Evolutionary conservation across 495 filamentous ascomycete genomes (phyloP), one percentile per base, ranked within the genome.

Genomic region (Clavariopsis aquatica): DNA sequence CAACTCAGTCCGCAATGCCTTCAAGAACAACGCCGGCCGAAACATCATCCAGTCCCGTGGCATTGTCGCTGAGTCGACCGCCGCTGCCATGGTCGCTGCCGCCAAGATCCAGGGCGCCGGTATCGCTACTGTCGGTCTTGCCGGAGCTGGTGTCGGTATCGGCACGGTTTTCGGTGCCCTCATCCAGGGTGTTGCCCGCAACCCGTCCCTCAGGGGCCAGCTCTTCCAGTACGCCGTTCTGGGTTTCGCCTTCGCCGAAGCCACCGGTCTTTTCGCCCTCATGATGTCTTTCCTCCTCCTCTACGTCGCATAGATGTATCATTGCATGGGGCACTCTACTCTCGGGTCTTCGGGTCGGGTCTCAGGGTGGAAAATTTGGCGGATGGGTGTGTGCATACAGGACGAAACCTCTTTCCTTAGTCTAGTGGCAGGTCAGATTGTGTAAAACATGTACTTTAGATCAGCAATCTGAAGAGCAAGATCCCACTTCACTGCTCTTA

Each of bases 221-320:
- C 88, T 94, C 71, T 94, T 94, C 88, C 86, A 88, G 66, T 92
- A 94, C 82, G 90, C 90, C 84, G 92, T 94, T 88, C 81, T 94
- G 74, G 90, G 90, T 80, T 94, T 94, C 79, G 90, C 90, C 73
- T 94, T 94, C 86, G 90, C 91, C 76, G 90, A 94, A 78, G 90
- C 90, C 82, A 94, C 91, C 71, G 90, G 90, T 85, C 86, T 94
- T 74, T 92, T 93, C 88, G 89, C 90, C 76, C 86, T 93, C 73
- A 93, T 93, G 89, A 85, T 92, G 88, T 88, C 89, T 78, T 74
- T 74, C 64, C 46, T 71, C 36, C 62, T 69, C 49, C 62, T 69
- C 61, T 69, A 69, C 62, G 67, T 69, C 49, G 67, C 67, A 34
- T 69, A 69, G 67, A 68, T 51, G 47, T 47, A 53, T 45, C 31